Percentiles rank a stretch among this genome's conserved stretches.
Evolutionary conservation across 306 rosid species (phyloP).

Genomic region (Cucumis hystrix): DNA sequence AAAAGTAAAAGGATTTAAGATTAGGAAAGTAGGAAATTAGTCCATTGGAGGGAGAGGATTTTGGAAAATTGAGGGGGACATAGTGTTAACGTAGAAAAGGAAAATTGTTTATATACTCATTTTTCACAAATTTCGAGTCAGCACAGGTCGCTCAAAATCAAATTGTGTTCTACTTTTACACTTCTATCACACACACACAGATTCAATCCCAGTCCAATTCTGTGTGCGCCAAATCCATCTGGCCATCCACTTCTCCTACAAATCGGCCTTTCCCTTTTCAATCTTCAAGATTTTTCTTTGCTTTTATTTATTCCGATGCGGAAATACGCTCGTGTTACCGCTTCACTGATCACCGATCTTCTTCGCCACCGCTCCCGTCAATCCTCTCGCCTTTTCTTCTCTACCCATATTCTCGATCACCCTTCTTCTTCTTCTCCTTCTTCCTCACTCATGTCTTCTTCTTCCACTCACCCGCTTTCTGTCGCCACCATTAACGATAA

Average conservation of each 20-base stretch:
- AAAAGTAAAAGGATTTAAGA: too few species aligned
- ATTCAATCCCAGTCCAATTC: neutral
- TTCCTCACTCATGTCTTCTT: constrained; percentile 24
- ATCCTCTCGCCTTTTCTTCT: constrained; percentile 26
- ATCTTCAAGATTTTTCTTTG: neutral
- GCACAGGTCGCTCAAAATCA: neutral
- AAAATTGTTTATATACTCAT: too few species aligned
- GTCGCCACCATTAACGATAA: constrained; percentile 59
- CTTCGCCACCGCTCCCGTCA: constrained; percentile 27
- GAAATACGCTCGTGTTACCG: constrained; percentile 45
- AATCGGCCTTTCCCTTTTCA: neutral
- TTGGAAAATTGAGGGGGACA: too few species aligned
- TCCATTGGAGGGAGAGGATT: too few species aligned
- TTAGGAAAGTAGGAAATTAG: too few species aligned
- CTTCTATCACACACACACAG: neutral
- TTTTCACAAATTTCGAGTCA: neutral
- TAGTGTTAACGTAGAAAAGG: too few species aligned
- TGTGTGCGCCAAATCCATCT: constrained; percentile 2
- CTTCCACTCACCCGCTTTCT: constrained; percentile 30
- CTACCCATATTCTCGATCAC: constrained; percentile 10
- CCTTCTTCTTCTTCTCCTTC: constrained; percentile 21
- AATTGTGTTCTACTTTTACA: neutral
- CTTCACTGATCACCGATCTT: constrained; percentile 8
- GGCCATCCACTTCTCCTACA: neutral
- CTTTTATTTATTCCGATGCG: constrained; percentile 30